Base-by-base conservation (phyloP, 805 yeast genomes). In the Lipomyces mesembrius region DNA sequence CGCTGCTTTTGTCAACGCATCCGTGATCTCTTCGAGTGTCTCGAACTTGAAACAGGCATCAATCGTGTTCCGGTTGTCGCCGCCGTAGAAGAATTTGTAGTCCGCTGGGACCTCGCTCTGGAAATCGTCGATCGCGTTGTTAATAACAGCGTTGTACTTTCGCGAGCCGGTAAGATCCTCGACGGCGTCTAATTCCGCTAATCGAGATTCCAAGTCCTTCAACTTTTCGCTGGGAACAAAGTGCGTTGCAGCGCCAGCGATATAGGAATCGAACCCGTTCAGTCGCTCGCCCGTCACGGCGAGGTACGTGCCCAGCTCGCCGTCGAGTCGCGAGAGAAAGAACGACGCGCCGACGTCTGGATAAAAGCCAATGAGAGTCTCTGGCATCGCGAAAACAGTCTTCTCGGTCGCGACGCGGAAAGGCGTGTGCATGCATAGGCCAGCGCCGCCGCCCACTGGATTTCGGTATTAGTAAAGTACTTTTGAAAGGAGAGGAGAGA, bases 351-450 rank as follows among this genome's bases (percentile, higher is more conserved):
- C 99, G 12, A 95, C 98, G 78, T 95, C 99, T 25, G 97, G 96
- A 79, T 91, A 90, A 78, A 92, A 91, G 0, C 99, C 99, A 77
- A 95, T 95, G 75, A 91, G 92, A 83, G 96, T 90, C 79, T 95
- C 98, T 8, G 99, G 98, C 99, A 95, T 95, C 69, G 98, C 97
- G 80, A 92, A 85, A 76, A 88, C 84, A 11, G 98, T 93, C 74
- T 85, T 84, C 74, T 94, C 98, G 54, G 97, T 90, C n/a, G 96
- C 96, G 51, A 95, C 81, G 75, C 98, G 86, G 82, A 94, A 94
- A 2, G 97, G 94, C 12, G 91, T 88, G 79, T 95, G 98, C 54
- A 91, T 89, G 0, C 94, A 83, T 57, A 95, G 80, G 3, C 99
- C 98, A 56, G 92, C 97, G 73, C 98, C 98, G 61, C 98, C 98